Evolutionary conservation across 2,329 filamentous ascomycete species (phyloP), one percentile per base, ranked within the genome.

Genomic region (Aciculosporium take): DNA sequence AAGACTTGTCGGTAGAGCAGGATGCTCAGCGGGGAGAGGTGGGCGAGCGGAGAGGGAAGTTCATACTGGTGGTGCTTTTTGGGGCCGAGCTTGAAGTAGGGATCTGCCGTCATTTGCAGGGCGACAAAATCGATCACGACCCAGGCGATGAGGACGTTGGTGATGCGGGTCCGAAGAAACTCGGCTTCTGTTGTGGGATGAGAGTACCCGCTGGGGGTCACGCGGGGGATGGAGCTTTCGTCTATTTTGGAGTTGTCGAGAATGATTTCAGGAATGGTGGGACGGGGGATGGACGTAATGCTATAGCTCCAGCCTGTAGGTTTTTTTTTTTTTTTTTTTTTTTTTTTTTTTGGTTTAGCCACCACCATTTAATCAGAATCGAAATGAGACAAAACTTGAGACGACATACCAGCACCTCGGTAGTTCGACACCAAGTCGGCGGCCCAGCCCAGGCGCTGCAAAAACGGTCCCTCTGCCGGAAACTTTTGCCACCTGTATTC

Each of bases 81-180:
- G n/a, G 62, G 60, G 1, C 75, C 70, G 20, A 73, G 54, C 44
- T 77, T 53, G 60, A 88, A 94, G 63, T 89, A 94, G 0, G 81
- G 79, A 52, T 96, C 89, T 40, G 74, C 72, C 49, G 80, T 77
- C 64, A 85, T 79, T 46, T 76, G 47, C 2, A 78, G 69, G 52
- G 82, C 83, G 40, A 84, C 58, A 6, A 76, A 44, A 58, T 95
- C 89, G 7, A 94, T 64, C 7, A 73, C 46, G 10, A 91, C 48
- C 54, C 84, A 91, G 48, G 68, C 66, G 29, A 70, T 42, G 2
- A 74, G 41, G n/a, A 80, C 61, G 5, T 54, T 63, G 7, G 58
- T 43, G 9, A 77, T 45, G 21, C 67, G 66, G 13, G 53, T 49
- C 42, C 59, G 56, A 31, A 79, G 43, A 33, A 80, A 68, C 3